Base-by-base conservation (phyloP, 148 eudicot species). In the Camellia granthamiana region DNA sequence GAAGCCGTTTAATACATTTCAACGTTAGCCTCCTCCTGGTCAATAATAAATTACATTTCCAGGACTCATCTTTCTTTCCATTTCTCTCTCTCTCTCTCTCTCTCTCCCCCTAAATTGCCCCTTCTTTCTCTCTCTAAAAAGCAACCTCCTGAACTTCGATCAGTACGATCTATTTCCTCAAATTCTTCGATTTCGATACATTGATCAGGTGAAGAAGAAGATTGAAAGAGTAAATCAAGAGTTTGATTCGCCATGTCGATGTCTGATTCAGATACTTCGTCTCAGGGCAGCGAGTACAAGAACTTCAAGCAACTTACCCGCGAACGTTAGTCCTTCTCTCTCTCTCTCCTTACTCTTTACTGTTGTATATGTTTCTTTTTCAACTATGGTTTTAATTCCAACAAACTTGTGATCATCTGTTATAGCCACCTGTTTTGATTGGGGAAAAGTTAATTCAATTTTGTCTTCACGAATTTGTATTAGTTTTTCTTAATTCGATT, bases 241-340 rank as follows among this genome's bases (percentile, higher is more conserved):
- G 56, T 21, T 77, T 77, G 64, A 54, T 62, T 80, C 77, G 60
- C 16, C 79, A 93, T 94, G 96, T 89, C 98, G 79, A 90, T 93
- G 90, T 92, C 94, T 16, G 98, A 92, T 88, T 94, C 96, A 44
- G 98, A 94, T 66, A 55, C 89, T 2, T 90, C 97, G 10, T 93
- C 91, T 42, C 89, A 86, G 38, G 84, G 82, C 62, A 83, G 85
- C 83, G 98, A 94, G 46, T 84, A 89, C 84, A 92, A 83, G 79
- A 84, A 80, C 80, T 90, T 94, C 82, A 84, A 90, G 18, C 96
- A 94, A 82, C 82, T 89, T 72, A 90, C 90, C 77, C 96, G 98
- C 77, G 96, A 94, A 74, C 92, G 98, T 94, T 77, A 86, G 96
- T 88, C 46, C 51, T 16, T n/a, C 55, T 7, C 5, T 4, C 51